A percentile compares a stretch with the other conserved stretches of the same genome.
Conservation (phyloP, 2,329 filamentous ascomycete species). For the Talaromyces rugulosus region DNA sequence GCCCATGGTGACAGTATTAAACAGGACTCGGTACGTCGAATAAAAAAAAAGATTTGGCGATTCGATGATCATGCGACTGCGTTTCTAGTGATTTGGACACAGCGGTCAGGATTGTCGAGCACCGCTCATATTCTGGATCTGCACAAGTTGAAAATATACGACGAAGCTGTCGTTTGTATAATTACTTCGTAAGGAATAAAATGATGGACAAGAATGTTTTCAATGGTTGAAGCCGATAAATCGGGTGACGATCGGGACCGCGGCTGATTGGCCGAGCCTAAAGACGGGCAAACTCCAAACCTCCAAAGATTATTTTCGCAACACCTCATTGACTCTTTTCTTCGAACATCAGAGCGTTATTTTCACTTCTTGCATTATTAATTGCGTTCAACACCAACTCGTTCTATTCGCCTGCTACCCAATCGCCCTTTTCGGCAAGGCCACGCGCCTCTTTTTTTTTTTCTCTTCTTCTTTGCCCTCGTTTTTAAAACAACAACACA, state of each 20-base stretch:
- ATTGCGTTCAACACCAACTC: neutral
- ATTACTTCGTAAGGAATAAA: neutral
- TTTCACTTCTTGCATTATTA: neutral
- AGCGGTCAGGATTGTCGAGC: neutral
- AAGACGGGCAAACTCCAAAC: neutral
- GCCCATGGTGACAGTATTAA: slow-evolving; percentile 52
- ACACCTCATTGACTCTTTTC: neutral
- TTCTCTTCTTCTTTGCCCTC: neutral
- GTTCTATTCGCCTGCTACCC: neutral
- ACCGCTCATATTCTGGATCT: neutral
- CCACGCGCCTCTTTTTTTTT: neutral
- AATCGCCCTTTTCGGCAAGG: neutral
- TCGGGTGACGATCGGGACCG: neutral
- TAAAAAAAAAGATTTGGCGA: neutral
- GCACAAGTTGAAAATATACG: neutral
- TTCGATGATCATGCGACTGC: neutral
- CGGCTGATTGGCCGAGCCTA: neutral
- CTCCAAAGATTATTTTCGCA: neutral
- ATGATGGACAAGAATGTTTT: neutral
- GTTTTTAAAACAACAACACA: slow-evolving; percentile 15
- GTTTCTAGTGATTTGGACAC: neutral
- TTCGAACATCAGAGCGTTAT: neutral
- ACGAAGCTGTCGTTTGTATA: neutral
- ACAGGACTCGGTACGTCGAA: neutral
- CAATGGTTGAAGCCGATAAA: neutral